Evolutionary conservation across 1,284 basidiomycete species (phyloP), one percentile per base, ranked within the genome.

Genomic region (Moniliophthora roreri): DNA sequence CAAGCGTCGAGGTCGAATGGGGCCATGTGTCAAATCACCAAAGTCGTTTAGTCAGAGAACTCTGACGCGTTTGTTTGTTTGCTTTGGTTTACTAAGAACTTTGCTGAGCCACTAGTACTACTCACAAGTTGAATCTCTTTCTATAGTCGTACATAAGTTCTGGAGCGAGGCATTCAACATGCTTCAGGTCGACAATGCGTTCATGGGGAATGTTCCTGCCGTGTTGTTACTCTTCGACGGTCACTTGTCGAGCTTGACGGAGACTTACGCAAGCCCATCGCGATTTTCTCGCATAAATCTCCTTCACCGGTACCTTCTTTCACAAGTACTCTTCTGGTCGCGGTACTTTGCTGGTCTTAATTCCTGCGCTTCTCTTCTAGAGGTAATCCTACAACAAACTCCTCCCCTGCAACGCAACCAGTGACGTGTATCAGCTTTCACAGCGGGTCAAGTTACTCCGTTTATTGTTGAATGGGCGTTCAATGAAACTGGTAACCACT

Each of bases 1-100:
- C 93, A 96, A 60, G 91, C 91, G 78, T 96, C 93, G 68, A 96
- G 87, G 78, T 96, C 91, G 78, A 96, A 95, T 63, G 92, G 90
- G 54, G 90, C 88, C 91, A 93, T 93, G 66, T 40, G 52, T 51
- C 55, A 18, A 48, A 51, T 50, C 47, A 50, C 52, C 40, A 52
- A 42, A 23, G 38, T 44, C 36, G 61, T 60, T 57, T 52, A 35
- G 50, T 47, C 54, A 32, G 20, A 35, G 42, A 42, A 51, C 63
- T 63, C 55, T 50, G 23, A 20, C 20, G 42, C 39, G 34, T 50
- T 21, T 63, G 60, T 74, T 79, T 78, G 68, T 42, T n/a, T 9
- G 20, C 36, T 28, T 23, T 18, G 16, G 11, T 9, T 38, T n/a
- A n/a, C n/a, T n/a, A n/a, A n/a, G n/a, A 32, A 6, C 28, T 11